phyloP scores from a whole-genome alignment of 352 stramenopile genomes.

The Phytophthora nicotianae region DNA sequence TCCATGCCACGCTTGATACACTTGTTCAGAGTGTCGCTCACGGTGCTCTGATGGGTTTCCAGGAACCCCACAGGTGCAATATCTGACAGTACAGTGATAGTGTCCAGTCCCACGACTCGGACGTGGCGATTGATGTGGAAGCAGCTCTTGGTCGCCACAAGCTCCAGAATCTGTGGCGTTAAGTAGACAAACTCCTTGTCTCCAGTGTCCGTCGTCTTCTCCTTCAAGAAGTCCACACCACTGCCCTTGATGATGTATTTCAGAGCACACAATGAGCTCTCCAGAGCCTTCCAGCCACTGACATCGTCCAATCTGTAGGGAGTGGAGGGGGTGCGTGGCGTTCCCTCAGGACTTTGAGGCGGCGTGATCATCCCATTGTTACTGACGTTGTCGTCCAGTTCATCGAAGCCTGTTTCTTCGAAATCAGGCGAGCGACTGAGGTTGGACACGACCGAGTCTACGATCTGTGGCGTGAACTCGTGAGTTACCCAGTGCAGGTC shows the following conservation, averaged over 20 bases:
- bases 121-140: conserved; percentile 97
- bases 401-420: conserved; percentile 77
- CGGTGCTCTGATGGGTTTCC: conserved; percentile 36
- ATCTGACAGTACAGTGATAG: conserved; percentile 73
- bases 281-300: conserved; percentile 95
- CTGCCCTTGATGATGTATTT: conserved; percentile 88
- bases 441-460: conserved; percentile 78
- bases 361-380: conserved; percentile 79
- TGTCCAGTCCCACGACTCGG: conserved; percentile 85
- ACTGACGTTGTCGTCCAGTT: conserved; percentile 84
- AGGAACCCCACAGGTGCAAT: conserved; percentile 53
- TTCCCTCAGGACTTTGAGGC: conserved; percentile 60
- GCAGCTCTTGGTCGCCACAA: conserved; percentile 79
- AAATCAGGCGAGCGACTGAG: conserved; percentile 81
- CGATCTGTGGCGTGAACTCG: conserved; percentile 72
- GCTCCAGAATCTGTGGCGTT: conserved; percentile 61
- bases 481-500: conserved; percentile 60
- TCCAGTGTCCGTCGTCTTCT: conserved; percentile 9
- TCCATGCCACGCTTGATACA: conserved; percentile 86
- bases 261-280: conserved; percentile 91
- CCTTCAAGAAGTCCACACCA: conserved; percentile 65
- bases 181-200: conserved; percentile 59
- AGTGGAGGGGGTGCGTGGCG: conserved; percentile 72
- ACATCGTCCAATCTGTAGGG: conserved; percentile 94
- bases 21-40: conserved; percentile 61